Base-by-base conservation (phyloP, 495 filamentous ascomycete species). In the Penicillium turbatum region DNA sequence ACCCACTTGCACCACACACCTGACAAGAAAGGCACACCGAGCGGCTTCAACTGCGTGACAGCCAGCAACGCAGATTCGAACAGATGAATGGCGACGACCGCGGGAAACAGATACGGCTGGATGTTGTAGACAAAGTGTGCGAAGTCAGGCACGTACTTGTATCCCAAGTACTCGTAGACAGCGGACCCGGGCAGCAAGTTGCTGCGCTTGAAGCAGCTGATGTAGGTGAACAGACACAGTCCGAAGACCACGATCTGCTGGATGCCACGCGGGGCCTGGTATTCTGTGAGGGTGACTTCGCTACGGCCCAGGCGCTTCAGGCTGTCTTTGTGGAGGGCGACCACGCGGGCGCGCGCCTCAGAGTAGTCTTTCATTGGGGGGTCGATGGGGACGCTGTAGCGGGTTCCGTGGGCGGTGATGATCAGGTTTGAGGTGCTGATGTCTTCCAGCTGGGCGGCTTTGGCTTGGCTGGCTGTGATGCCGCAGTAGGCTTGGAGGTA, bases 271-370 rank as follows among this genome's bases (percentile, higher is more conserved):
- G 84, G 82, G 3, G 68, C 64, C 2, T 68, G 56, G 64, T 83
- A 90, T 47, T 75, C 69, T 36, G 71, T 83, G 39, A 89, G 72
- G 0, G 67, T 74, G 47, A 85, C 75, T 24, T 78, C 73, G 51
- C 77, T 82, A 39, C 79, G 69, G 9, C 77, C 75, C 0, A 90
- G 76, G 0, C 62, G 75, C 15, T 66, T 48, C 4, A 81, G 66
- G 13, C 82, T 79, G 4, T 82, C 79, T 39, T 78, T 64, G 65
- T 87, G 84, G 82, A 93, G 84, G 12, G 80, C 79, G 53, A 90
- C 81, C 27, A 89, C 68, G 32, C 84, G 79, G 37, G 77, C 64
- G 30, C 89, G 80, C 0, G 85, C 71, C 41, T 90, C 86, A 17
- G 70, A 68, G 68, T 79, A 76, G 24, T 73, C 72, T 34, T 69